Evolutionary conservation across 805 yeast genomes (phyloP).

Genomic region (Candida caryicola): DNA sequence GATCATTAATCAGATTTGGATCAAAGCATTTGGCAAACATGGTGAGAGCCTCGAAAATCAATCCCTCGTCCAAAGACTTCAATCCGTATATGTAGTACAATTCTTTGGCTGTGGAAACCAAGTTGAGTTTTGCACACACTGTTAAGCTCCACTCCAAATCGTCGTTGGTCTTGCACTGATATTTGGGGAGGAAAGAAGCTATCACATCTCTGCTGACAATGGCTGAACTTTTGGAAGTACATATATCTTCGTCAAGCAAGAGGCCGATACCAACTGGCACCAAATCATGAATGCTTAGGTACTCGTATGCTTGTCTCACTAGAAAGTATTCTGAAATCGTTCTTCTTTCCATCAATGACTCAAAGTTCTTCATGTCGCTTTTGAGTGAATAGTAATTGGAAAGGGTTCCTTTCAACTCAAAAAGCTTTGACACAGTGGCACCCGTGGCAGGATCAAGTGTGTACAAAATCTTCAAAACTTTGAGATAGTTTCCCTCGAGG

Average conservation of each 20-base stretch:
- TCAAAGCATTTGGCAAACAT: slow-evolving; percentile 66
- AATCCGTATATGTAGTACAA: slow-evolving; percentile 51
- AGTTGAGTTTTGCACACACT: slow-evolving; percentile 63
- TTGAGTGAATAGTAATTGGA: slow-evolving; percentile 30
- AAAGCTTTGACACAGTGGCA: slow-evolving; percentile 56
- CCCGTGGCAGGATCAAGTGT: slow-evolving; percentile 61
- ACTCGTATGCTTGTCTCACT: slow-evolving; percentile 53
- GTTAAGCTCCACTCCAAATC: slow-evolving; percentile 79
- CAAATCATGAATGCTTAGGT: slow-evolving; percentile 49
- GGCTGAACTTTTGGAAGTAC: slow-evolving; percentile 43
- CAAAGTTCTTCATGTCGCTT: slow-evolving; percentile 9
- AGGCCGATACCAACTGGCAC: slow-evolving; percentile 73
- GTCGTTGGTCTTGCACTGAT: slow-evolving; percentile 61
- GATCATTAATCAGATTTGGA: slow-evolving; percentile 17
- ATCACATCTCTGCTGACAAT: slow-evolving; percentile 36
- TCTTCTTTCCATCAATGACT: slow-evolving; percentile 14
- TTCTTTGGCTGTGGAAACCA: slow-evolving; percentile 55
- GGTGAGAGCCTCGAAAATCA: slow-evolving; percentile 58
- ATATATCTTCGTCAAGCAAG: slow-evolving; percentile 37
- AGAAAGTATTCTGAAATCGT: slow-evolving; percentile 56
- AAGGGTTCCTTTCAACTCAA: slow-evolving; percentile 63
- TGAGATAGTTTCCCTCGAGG: slow-evolving; percentile 53
- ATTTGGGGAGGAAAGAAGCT: slow-evolving; percentile 58
- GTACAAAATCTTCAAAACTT: slow-evolving; percentile 58
- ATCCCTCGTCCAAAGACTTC: slow-evolving; percentile 51